Conservation (phyloP, 805 yeast species). For the Wickerhamomyces sydowiorum region DNA sequence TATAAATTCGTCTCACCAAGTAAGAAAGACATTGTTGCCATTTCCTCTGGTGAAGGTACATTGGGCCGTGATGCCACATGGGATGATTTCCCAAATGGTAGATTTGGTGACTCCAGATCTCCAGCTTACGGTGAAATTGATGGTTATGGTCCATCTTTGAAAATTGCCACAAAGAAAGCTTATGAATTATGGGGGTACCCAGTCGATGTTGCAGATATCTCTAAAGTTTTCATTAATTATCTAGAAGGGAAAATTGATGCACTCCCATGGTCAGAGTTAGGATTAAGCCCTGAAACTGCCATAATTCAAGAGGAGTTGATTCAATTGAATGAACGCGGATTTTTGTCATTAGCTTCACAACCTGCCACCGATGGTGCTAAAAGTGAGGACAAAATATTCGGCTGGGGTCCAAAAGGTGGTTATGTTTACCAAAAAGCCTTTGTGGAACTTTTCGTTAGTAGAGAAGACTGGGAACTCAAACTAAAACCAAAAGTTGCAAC, state of each 20-base stretch:
- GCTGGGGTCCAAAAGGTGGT: conserved; percentile 97
- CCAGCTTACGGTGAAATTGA: conserved; percentile 98
- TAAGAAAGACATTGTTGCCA: conserved; percentile 61
- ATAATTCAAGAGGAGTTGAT: conserved; percentile 88
- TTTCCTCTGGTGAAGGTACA: conserved; percentile 78
- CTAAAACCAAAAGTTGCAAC: conserved; percentile 45
- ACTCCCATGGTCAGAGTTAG: conserved; percentile 89
- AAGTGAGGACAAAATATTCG: conserved; percentile 82
- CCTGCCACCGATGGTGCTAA: conserved; percentile 83
- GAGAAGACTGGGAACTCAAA: conserved; percentile 55
- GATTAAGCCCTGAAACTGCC: conserved; percentile 84
- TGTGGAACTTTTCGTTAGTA: conserved; percentile 82
- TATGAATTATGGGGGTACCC: conserved; percentile 80
- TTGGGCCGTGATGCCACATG: conserved; percentile 88
- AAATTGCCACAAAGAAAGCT: conserved; percentile 64
- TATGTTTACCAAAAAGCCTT: conserved; percentile 88
- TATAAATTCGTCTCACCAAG: conserved; percentile 28
- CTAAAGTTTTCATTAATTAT: conserved; percentile 63
- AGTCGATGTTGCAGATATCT: conserved; percentile 48
- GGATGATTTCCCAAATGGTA: conserved; percentile 96
- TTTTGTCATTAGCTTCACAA: conserved; percentile 90
- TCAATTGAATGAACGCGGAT: conserved; percentile 65
- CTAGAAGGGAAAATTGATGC: conserved; percentile 69
- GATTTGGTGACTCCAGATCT: conserved; percentile 91
- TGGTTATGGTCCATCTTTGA: conserved; percentile 92